These are phyloP conservation scores for Suhomyces atakaporum DNA, from an alignment of 1,139 yeast genomes.

Conservation along the genomic window DNA sequence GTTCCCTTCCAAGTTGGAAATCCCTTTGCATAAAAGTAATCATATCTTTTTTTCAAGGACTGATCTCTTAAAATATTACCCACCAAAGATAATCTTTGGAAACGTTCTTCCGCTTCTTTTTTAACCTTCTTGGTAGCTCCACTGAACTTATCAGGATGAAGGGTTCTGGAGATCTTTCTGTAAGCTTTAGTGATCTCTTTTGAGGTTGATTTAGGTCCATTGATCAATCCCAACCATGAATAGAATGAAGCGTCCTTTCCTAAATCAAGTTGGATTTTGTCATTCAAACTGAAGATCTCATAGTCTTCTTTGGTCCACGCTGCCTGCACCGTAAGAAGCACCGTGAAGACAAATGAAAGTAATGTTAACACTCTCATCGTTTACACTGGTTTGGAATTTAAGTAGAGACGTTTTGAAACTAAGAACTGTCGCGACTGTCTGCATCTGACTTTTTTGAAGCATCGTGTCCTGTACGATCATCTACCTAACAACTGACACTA, in stretches of 20 bases:
- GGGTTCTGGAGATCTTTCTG: slow-evolving; percentile 64
- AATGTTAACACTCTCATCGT: slow-evolving; percentile 4
- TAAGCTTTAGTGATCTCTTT: slow-evolving; percentile 76
- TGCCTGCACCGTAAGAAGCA: slow-evolving; percentile 11
- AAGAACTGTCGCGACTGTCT: no score
- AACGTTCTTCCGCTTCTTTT: slow-evolving; percentile 55
- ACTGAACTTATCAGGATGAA: slow-evolving; percentile 81
- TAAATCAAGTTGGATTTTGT: slow-evolving; percentile 62
- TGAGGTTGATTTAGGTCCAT: slow-evolving; percentile 54
- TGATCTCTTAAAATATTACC: slow-evolving; percentile 69
- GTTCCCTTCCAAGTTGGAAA: slow-evolving; percentile 78
- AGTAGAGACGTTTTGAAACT: no score
- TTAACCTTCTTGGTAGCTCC: slow-evolving; percentile 44
- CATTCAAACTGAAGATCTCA: slow-evolving; percentile 77
- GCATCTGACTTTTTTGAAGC: no score
- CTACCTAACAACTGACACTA: no score
- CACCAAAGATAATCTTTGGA: slow-evolving; percentile 72
- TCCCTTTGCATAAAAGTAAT: slow-evolving; percentile 79
- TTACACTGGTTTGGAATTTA: no score
- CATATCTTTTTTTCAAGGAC: slow-evolving; percentile 71
- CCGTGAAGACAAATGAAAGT: slow-evolving; percentile 1
- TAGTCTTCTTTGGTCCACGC: slow-evolving; percentile 61
- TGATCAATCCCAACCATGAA: slow-evolving; percentile 56
- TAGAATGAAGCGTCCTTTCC: slow-evolving; percentile 70
- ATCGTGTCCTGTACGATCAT: neutral